Evolutionary conservation across 805 yeast genomes (phyloP), one percentile per base, ranked within the genome.

Genomic region (Starmerella ratchasimensis): DNA sequence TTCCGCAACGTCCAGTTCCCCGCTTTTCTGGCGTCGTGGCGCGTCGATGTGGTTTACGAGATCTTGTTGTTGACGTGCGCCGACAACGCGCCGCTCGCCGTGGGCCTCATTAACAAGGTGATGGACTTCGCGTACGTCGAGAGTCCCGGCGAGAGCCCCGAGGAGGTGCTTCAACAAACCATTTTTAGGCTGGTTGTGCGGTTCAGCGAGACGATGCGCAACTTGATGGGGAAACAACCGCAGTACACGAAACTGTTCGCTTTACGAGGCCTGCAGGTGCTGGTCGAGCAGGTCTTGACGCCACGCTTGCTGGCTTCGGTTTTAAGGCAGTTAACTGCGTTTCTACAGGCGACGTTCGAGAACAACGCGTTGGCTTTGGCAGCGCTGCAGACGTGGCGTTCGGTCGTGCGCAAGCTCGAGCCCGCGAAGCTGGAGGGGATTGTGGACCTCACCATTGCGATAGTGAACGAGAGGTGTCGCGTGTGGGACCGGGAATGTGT

Each of bases 131-230:
- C 38, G 10, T 37, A 39, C 19, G 28, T 23, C 1, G 27, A 27
- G n/a, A 33, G 19, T 13, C 21, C 18, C 2, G 37, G 31, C 7
- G 35, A 32, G 13, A 13, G 10, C 16, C 37, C 27, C 27, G 28
- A 18, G 10, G 48, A 42, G 27, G 20, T 45, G 17, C 23, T 43
- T 14, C 42, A 42, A 27, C 44, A 43, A 23, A 38, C 44, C 5
- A 37, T 50, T 1, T 42, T 39, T 43, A 41, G 41, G 14, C 33
- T 81, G 3, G 88, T 80, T 44, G 38, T 43, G 11, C 67, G 71
- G 31, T 80, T 86, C 49, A 77, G 93, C 4, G 84, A 81, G 45
- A 72, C 76, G 17, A 73, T 86, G 27, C 78, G 82, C 50, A 82
- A 79, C 43, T 67, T 71, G 11, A 72, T 70, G 44, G 90, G 90